Base-by-base conservation (phyloP, 306 rosid species). In the Datisca glomerata region DNA sequence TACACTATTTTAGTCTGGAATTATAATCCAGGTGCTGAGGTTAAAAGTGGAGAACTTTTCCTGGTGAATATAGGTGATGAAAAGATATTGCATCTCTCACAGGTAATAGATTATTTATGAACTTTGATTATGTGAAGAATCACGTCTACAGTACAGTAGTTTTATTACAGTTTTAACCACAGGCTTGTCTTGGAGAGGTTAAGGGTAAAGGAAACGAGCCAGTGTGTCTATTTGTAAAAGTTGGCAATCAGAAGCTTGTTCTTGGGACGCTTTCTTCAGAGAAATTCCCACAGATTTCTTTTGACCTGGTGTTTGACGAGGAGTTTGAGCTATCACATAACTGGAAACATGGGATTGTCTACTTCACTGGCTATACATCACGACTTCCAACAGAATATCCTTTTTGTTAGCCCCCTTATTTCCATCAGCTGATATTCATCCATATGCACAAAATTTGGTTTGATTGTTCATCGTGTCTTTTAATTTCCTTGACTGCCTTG, bases 291-390 rank as follows among this genome's bases (percentile, higher is more conserved):
- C 96, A 91, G 41, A 12, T 75, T 8, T 28, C 86, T 0, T 72
- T 70, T 44, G 96, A 91, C 27, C 41, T 91, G 13, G 92, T 91
- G 35, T 53, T 91, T 2, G 96, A 91, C 14, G 73, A 80, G 49
- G 92, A 75, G 20, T 85, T 91, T 60, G 92, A 80, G 71, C 73
- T 91, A 18, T 84, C 92, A 6, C 96, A 84, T 76, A 84, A 22
- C 41, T 67, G 73, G 7, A 91, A 91, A 15, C 37, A n/a, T 46
- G 78, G 68, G 1, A 84, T 86, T 35, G 75, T 91, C 13, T 52
- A 59, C 64, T 80, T 79, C 43, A 35, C 59, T 51, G 98, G 98
- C n/a, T n/a, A n/a, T n/a, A 24, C 84, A 91, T 69, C 78, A 69
- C 41, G 54, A 86, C 0, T 12, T 49, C 1, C 21, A 31, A 10